These are phyloP conservation scores for Phaeosphaeriaceae sp. DNA, from an alignment of 2,329 filamentous ascomycete genomes.

Conservation along the genomic window DNA sequence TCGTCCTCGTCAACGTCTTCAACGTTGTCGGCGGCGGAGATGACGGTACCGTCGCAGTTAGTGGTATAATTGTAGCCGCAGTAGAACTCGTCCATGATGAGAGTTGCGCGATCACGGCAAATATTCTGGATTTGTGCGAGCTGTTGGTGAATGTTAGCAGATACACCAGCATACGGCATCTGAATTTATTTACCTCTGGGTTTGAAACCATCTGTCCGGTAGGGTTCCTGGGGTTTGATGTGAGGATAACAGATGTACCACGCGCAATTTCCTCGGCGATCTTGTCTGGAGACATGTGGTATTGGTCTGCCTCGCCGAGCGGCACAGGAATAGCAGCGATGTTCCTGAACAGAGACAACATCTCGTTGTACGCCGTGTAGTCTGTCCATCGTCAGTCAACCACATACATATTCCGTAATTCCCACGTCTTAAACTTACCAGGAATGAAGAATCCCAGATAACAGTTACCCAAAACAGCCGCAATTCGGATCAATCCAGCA, in stretches of 20 bases:
- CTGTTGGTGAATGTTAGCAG: conserved; percentile 53
- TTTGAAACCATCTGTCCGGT: conserved; percentile 88
- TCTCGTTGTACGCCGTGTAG: conserved; percentile 97
- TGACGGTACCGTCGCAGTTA: conserved; percentile 87
- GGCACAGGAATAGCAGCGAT: conserved; percentile 62
- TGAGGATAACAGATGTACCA: conserved; percentile 81
- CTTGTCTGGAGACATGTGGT: conserved; percentile 92
- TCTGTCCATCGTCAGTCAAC: conserved; percentile 50
- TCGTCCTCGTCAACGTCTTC: conserved; percentile 81
- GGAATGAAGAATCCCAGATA: conserved; percentile 92
- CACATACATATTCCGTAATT: background rate
- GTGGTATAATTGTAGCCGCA: conserved; percentile 89
- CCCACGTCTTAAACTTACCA: conserved; percentile 45
- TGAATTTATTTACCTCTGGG: conserved; percentile 50
- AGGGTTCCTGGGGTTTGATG: conserved; percentile 94
- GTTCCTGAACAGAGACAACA: conserved; percentile 94
- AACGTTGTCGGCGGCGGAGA: conserved; percentile 88
- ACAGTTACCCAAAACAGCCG: conserved; percentile 89
- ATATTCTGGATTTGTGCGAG: conserved; percentile 91
- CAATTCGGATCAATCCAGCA: conserved; percentile 92
- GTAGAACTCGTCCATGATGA: conserved; percentile 98
- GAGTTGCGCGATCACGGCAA: conserved; percentile 85
- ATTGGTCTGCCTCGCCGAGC: conserved; percentile 82
- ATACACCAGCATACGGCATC: background rate
- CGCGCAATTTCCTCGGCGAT: conserved; percentile 90